A percentile compares a stretch with the other conserved stretches of the same genome.
These are phyloP conservation scores for Scleroderma citrinum DNA, from an alignment of 768 basidiomycete species.

Conservation along the genomic window DNA sequence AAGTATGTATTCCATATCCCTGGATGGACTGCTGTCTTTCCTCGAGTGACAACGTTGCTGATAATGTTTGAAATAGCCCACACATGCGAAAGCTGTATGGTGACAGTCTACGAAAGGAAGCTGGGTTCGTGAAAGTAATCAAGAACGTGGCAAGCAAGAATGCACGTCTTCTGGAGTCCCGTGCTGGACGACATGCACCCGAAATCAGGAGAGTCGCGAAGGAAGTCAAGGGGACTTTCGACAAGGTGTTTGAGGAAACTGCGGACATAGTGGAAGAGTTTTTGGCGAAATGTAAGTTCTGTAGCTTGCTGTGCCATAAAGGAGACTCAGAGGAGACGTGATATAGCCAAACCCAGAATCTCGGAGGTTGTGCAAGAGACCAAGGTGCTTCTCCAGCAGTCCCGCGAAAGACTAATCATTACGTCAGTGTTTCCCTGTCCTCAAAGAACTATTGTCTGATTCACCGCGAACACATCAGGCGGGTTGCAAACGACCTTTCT, in stretches of 20 bases:
- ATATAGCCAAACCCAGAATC: constrained; percentile 76
- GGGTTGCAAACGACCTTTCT: constrained; percentile 77
- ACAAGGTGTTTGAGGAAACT: constrained; percentile 93
- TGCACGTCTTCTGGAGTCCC: constrained; percentile 65
- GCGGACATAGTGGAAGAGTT: constrained; percentile 92
- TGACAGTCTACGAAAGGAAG: constrained; percentile 87
- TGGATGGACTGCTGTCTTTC: neutral
- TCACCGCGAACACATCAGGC: constrained; percentile 35
- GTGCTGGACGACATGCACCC: constrained; percentile 76
- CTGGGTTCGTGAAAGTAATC: constrained; percentile 97
- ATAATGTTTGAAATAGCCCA: constrained; percentile 49
- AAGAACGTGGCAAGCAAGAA: constrained; percentile 87
- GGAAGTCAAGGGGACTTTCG: constrained; percentile 91
- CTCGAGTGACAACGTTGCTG: neutral
- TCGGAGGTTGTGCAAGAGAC: constrained; percentile 92
- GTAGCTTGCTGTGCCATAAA: neutral
- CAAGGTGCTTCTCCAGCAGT: constrained; percentile 84
- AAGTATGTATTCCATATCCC: constrained; percentile 49
- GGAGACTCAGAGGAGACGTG: constrained; percentile 1
- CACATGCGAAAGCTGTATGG: constrained; percentile 98
- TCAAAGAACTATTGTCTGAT: neutral
- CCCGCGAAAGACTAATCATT: constrained; percentile 85
- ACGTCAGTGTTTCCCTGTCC: constrained; percentile 49
- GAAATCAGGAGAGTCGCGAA: constrained; percentile 78
- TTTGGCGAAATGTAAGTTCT: constrained; percentile 72